phyloP scores from a whole-genome alignment of 768 basidiomycete genomes.

The Lactarius deliciosus region DNA sequence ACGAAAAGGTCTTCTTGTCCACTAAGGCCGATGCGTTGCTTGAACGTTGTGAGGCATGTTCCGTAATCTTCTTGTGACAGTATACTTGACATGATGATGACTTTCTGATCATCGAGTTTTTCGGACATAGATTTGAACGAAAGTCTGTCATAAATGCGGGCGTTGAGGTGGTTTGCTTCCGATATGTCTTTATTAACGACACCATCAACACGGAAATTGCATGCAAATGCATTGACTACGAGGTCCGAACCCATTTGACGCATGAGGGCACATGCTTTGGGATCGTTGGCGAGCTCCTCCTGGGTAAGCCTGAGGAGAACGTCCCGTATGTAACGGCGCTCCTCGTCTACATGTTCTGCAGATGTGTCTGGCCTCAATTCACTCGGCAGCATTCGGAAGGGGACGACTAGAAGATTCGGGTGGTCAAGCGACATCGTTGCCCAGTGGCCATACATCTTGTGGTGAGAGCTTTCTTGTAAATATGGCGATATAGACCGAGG shows the following conservation, averaged over 20 bases:
- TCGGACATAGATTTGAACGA: constrained; percentile 36
- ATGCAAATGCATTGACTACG: constrained; percentile 45
- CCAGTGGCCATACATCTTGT: constrained; percentile 40
- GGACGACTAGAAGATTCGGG: constrained; percentile 40
- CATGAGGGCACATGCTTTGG: constrained; percentile 18
- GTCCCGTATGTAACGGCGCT: constrained; percentile 29
- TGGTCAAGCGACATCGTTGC: constrained; percentile 41
- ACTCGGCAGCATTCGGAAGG: constrained; percentile 42
- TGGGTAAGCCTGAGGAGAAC: constrained; percentile 18
- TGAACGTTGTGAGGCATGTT: constrained; percentile 38
- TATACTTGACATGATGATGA: constrained; percentile 35
- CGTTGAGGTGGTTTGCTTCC: constrained; percentile 45
- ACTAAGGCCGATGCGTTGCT: constrained; percentile 39
- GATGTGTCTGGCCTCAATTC: constrained; percentile 32
- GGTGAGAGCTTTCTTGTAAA: not conserved
- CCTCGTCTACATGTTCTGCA: constrained; percentile 32
- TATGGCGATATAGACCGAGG: not conserved
- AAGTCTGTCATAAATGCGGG: constrained; percentile 41
- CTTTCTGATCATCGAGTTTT: constrained; percentile 31
- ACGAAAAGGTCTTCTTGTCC: constrained; percentile 39
- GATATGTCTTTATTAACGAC: constrained; percentile 39
- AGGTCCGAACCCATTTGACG: constrained; percentile 37
- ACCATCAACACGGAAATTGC: constrained; percentile 43
- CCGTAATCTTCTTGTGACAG: constrained; percentile 40
- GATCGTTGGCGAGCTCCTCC: constrained; percentile 25